Conservation (phyloP, 805 yeast genomes). For the Pichia cabralensis region DNA sequence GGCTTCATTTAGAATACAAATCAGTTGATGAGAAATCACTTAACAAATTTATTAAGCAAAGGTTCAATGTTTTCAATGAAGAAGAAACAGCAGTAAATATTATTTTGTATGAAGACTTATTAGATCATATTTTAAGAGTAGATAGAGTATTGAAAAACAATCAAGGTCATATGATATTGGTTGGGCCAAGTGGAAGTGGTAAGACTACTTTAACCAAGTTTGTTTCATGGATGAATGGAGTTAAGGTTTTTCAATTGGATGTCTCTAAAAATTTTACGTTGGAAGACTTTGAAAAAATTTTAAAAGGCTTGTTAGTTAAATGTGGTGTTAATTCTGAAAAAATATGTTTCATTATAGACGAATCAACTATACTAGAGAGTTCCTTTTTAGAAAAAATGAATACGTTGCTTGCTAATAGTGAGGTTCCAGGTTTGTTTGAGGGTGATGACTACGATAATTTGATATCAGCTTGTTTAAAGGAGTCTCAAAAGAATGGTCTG, state of each 20-base stretch:
- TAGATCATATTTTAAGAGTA: conserved; percentile 67
- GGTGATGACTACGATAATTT: conserved; percentile 55
- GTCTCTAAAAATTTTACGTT: conserved; percentile 47
- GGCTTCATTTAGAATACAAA: conserved; percentile 59
- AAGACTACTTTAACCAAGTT: conserved; percentile 67
- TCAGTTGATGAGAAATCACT: conserved; percentile 43
- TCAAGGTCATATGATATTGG: conserved; percentile 83
- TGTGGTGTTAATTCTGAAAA: conserved; percentile 49
- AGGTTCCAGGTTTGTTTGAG: conserved; percentile 79
- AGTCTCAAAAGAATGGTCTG: conserved; percentile 49
- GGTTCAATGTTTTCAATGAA: conserved; percentile 64
- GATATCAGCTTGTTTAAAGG: conserved; percentile 45
- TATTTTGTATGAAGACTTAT: conserved; percentile 55
- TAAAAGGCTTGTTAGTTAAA: conserved; percentile 42
- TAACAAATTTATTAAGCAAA: conserved; percentile 44
- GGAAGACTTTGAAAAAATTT: conserved; percentile 54
- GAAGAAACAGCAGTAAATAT: conserved; percentile 59
- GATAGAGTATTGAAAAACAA: conserved; percentile 76
- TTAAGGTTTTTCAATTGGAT: conserved; percentile 46
- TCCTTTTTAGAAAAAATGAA: conserved; percentile 87
- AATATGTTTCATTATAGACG: conserved; percentile 69
- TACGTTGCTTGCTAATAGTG: conserved; percentile 86
- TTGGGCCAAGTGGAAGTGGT: conserved; percentile 79
- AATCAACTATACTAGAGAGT: conserved; percentile 64
- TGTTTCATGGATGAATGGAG: conserved; percentile 88